These are phyloP conservation scores for Sclerotinia nivalis DNA, from an alignment of 2,329 filamentous ascomycete species.

Conservation along the genomic window DNA sequence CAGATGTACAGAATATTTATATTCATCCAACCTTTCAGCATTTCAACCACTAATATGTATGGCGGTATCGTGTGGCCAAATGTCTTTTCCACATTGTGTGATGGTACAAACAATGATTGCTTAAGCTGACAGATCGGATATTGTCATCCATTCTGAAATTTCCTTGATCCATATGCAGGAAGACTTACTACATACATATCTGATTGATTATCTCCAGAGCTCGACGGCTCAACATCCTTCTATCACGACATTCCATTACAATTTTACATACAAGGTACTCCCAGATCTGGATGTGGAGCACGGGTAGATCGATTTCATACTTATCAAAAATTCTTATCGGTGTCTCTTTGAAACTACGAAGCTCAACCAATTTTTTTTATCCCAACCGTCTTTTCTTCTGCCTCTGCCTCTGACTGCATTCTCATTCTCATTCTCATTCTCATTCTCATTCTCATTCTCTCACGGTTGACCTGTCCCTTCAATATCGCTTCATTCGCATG, in stretches of 20 bases:
- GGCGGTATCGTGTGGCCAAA: no score
- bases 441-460: no score
- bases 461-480: background rate
- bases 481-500: background rate
- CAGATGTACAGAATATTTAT: background rate
- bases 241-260: background rate
- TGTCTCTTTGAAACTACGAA: background rate
- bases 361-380: background rate
- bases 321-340: constrained; percentile 10
- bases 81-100: background rate
- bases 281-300: constrained; percentile 1
- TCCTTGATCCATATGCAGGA: no score
- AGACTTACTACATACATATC: background rate
- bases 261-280: background rate
- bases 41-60: background rate
- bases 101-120: background rate
- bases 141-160: no score
- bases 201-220: background rate
- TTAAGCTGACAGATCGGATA: background rate
- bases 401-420: background rate
- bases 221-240: background rate
- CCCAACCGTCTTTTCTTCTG: background rate
- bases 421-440: background rate
- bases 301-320: constrained; percentile 4
- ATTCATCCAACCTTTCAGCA: background rate